Evolutionary conservation across 202 grass and related monocot genomes (phyloP), one percentile per base, ranked within the genome.

Genomic region (Zizania palustris): DNA sequence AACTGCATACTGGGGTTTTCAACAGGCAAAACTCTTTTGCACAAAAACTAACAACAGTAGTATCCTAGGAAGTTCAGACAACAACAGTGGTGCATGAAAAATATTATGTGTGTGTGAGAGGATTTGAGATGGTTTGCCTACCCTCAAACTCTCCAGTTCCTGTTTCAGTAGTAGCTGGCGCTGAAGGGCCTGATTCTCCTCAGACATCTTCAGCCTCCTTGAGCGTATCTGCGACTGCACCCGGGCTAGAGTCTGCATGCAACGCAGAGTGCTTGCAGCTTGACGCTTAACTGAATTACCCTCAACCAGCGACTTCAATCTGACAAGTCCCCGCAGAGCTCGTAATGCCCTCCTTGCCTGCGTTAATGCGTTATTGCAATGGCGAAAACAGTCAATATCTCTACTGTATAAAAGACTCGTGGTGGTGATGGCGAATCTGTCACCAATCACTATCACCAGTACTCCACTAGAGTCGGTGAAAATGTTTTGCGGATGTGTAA

Each of bases 151-250:
- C 34, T 99, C 92, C 19, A 96, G 53, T 75, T 99, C 96, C 76
- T 87, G 92, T 85, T 99, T 96, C 64, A 99, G 89, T 35, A 99
- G 85, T 58, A 99, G 92, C 83, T 98, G 96, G 3, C 89, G 79
- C 34, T 99, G 96, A 46, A 99, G 85, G 55, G 92, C 92, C 72
- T 96, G 96, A 60, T 96, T 99, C 76, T 99, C 96, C 58, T 99
- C 96, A 0, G 85, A 84, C 96, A 99, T 96, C 72, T 89, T 89
- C 20, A 92, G 84, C 78, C 96, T 91, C 82, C 96, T 95, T 33
- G 85, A 79, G 18, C 85, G 92, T 35, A 93, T 93, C 62, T 89
- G 87, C 34, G 86, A 80, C 63, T 93, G 90, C 12, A 89, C 86
- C 1, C 90, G 73, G 1, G 86, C 72, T 5, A 93, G 76, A 33